These are phyloP conservation scores for Naegleria lovaniensis DNA, from an alignment of 208 protist genomes.

Conservation along the genomic window DNA sequence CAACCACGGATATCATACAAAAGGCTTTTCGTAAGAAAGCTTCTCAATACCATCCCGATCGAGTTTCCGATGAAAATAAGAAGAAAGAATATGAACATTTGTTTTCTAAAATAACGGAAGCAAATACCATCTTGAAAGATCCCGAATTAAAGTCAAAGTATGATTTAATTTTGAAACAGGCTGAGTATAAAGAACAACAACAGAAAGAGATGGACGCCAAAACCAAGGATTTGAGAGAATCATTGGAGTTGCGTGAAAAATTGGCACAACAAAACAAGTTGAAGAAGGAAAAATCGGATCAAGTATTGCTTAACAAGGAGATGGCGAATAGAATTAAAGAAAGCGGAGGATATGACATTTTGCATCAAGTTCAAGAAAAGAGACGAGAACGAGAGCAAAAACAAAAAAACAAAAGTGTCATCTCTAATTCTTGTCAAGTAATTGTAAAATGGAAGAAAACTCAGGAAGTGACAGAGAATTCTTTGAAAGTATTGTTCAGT, in stretches of 20 bases:
- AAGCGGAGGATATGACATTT: not conserved
- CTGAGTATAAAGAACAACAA: not conserved
- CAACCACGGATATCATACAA: not conserved
- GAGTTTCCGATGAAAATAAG: not conserved
- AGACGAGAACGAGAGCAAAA: not conserved
- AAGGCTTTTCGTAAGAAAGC: not conserved
- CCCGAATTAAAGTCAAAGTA: not conserved
- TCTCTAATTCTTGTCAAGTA: not conserved
- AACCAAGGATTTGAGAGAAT: not conserved
- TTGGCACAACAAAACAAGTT: not conserved
- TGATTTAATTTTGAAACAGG: not conserved
- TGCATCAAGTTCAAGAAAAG: not conserved
- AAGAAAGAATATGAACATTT: not conserved
- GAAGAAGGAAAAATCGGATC: not conserved
- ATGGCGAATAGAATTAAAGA: not conserved
- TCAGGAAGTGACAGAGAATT: not conserved
- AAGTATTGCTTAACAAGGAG: not conserved
- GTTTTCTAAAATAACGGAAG: slow-evolving; percentile 13
- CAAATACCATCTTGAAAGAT: not conserved
- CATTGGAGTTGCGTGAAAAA: not conserved
- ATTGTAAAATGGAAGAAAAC: not conserved
- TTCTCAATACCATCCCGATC: slow-evolving; percentile 1
- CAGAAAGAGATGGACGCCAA: not conserved
- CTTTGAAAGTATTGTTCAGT: not conserved
- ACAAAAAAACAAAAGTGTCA: not conserved